Base-by-base conservation (phyloP, 2,329 filamentous ascomycete genomes). In the Fusarium devonianum region DNA sequence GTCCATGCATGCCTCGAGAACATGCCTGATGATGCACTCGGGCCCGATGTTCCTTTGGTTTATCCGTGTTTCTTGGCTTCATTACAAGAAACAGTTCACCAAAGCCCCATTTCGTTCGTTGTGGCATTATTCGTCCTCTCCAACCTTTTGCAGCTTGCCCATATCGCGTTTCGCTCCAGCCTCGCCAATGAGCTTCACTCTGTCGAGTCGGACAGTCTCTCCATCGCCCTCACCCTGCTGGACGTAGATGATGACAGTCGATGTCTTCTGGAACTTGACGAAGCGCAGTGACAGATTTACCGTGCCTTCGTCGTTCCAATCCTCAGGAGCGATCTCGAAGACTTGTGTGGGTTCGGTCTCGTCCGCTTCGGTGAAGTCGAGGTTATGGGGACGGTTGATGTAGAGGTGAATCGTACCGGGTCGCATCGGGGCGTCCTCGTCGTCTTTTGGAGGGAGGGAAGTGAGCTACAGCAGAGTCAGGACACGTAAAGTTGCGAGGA, bases 241-340 rank as follows among this genome's bases (percentile, higher is more conserved):
- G 23, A 99, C 86, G 71, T 97, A 99, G 9, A 99, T 64, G 13
- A 96, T 88, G 64, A 99, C 69, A 54, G 87, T 94, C 51, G 85
- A 88, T 43, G 97, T 89, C 68, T 92, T 95, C 75, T 97, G 94
- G 78, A 97, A 99, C 76, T 97, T 97, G 74, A 99, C 94, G 67
- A 93, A 97, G 11, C 92, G 89, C 64, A 97, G 75, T 33, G 81
- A 75, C 43, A 93, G 75, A 64, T 80, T 89, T 11, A 85, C 88
- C 7, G 90, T 93, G 40, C 86, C 88, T 11, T 89, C 84, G 33
- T 80, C 77, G 71, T 92, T 89, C 93, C 94, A 99, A 67, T 96
- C 90, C 41, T 82, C 79, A 34, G 86, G 78, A 53, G 81, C 78
- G 32, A 99, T 79, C 64, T 87, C 87, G 51, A 97, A 84, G 41